Conservation (phyloP, 768 basidiomycete species). For the Gymnopilus junonius region DNA sequence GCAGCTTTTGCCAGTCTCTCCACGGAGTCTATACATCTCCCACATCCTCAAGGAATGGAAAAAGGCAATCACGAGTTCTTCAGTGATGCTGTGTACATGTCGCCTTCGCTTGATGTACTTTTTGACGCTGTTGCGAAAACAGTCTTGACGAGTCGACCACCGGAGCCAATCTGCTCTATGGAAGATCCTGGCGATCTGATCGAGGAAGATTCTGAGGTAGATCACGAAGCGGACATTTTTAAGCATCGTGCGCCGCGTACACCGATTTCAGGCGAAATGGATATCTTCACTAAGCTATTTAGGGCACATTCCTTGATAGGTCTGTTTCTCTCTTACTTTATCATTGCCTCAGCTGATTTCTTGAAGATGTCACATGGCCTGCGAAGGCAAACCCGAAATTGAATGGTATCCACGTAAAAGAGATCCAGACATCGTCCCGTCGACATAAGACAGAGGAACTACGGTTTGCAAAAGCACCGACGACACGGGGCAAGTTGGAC, state of each 20-base stretch:
- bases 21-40: slow-evolving; percentile 28
- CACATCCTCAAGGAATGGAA: slow-evolving; percentile 10
- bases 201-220: slow-evolving; percentile 52
- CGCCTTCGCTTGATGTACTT: slow-evolving; percentile 73
- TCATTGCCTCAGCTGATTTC: not conserved
- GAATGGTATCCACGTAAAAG: not conserved
- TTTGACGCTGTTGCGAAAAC: slow-evolving; percentile 60
- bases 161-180: slow-evolving; percentile 5
- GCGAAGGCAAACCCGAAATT: not conserved
- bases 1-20: slow-evolving; percentile 58
- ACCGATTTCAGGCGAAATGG: slow-evolving; percentile 61
- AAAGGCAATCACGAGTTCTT: slow-evolving; percentile 49
- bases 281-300: slow-evolving; percentile 67
- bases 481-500: slow-evolving; percentile 4
- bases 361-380: not conserved
- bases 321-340: slow-evolving; percentile 26
- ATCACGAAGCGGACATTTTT: slow-evolving; percentile 31
- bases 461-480: slow-evolving; percentile 1
- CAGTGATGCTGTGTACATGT: slow-evolving; percentile 73
- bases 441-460: not conserved
- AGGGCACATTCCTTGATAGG: slow-evolving; percentile 47
- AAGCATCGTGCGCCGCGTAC: slow-evolving; percentile 27
- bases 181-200: slow-evolving; percentile 27
- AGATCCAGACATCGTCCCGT: not conserved
- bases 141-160: slow-evolving; percentile 35